Evolutionary conservation across 2,329 filamentous ascomycete genomes (phyloP).

Genomic region (Didymella sp.): DNA sequence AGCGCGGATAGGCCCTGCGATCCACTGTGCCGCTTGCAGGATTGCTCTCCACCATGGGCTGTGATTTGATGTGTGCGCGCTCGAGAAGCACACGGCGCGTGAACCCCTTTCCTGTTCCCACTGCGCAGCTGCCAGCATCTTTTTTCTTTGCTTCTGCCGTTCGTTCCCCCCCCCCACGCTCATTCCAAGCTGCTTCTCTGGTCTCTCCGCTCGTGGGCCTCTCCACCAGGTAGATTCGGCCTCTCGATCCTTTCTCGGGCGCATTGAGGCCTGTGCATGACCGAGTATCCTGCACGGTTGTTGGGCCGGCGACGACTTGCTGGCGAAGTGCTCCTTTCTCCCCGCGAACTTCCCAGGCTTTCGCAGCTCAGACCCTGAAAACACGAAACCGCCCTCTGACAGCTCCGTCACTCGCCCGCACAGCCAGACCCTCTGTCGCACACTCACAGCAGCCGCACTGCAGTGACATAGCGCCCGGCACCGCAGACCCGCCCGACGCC

Average conservation of each 20-base stretch:
- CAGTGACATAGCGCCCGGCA: not conserved
- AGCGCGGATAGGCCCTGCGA: constrained; percentile 5
- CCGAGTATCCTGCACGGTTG: constrained; percentile 14
- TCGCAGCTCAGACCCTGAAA: constrained; percentile 11
- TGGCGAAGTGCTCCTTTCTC: constrained; percentile 14
- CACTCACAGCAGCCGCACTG: not conserved
- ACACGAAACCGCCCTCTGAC: not conserved
- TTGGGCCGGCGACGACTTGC: constrained; percentile 5
- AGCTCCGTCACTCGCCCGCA: not conserved
- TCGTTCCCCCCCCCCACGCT: constrained; percentile 15
- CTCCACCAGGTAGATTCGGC: constrained; percentile 7
- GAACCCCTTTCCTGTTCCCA: constrained; percentile 15
- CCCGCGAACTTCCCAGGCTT: constrained; percentile 13
- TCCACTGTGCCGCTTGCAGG: constrained; percentile 13
- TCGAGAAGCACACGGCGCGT: constrained; percentile 1
- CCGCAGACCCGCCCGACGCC: not conserved
- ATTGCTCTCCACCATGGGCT: constrained; percentile 7
- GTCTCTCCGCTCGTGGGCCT: constrained; percentile 10
- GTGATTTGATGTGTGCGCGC: constrained; percentile 6
- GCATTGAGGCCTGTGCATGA: constrained; percentile 13
- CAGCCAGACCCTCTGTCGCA: not conserved
- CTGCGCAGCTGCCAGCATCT: constrained; percentile 1
- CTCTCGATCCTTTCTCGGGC: constrained; percentile 13
- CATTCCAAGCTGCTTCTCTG: constrained; percentile 4
- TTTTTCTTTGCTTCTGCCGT: constrained; percentile 7